Evolutionary conservation across 1,139 yeast species (phyloP), one percentile per base, ranked within the genome.

Genomic region (Zhuliangozyma parablackwelliae): DNA sequence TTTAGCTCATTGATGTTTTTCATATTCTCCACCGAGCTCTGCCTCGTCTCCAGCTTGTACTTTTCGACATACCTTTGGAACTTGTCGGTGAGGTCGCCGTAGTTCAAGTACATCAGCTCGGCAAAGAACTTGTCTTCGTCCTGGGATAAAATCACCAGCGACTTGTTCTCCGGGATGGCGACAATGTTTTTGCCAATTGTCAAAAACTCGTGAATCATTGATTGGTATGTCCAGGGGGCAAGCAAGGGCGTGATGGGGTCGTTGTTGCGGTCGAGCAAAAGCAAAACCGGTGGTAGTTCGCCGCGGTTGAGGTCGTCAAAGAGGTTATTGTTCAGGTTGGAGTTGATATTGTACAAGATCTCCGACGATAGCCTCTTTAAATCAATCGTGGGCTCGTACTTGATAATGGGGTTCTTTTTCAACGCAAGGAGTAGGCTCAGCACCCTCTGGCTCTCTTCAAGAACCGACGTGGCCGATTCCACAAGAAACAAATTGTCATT

Each of bases 141-240:
- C 26, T 63, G 65, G 8, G 62, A 55, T n/a, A 65, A 43, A 9
- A 62, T 47, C 24, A 64, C 48, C 38, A 61, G 63, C 36, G 63
- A 68, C 5, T 49, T 46, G 7, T 54, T 43, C 3, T 39, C 50
- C 10, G 38, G 63, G 37, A 90, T 59, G 45, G 80, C 82, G 3
- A 88, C 96, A 5, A 92, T 75, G 50, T 92, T 92, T 54, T 88
- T 83, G 16, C 70, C 65, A 41, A 92, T 85, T 1, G 92, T 95
- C 29, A 92, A 67, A 27, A 88, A 72, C 55, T 94, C 97, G 57
- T 92, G 96, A 12, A 92, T 87, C 98, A 94, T 92, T 2, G 97
- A 87, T 55, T 92, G 97, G 59, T 89, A 92, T 0, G 98, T 90
- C 99, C 99, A 92, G 2, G 97, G 98, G 29, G 83, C 78, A 33